A percentile compares a stretch with the other conserved stretches of the same genome.
phyloP scores from a whole-genome alignment of 257 asterid genomes.

The Apocynum venetum region DNA sequence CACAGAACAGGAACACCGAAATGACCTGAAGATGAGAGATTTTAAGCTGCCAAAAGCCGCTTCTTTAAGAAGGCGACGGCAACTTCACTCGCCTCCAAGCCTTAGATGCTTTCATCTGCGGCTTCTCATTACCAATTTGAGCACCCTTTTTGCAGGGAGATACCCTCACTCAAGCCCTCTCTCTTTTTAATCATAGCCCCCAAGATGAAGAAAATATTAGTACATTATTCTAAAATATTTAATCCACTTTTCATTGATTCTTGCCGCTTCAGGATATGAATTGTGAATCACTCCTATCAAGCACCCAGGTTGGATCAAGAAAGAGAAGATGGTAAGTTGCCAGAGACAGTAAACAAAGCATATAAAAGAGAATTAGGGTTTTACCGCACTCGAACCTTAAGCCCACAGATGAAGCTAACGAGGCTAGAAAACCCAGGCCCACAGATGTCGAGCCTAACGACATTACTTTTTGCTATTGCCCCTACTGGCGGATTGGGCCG shows the following conservation, averaged over 20 bases:
- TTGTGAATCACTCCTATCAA: background rate
- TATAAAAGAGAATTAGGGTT: background rate
- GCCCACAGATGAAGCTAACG: background rate
- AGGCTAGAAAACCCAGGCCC: background rate
- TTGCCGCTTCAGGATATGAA: background rate
- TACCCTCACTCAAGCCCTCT: constrained; percentile 26
- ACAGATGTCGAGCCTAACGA: too few relatives aligned
- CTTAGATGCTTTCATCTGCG: background rate
- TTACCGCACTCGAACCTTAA: background rate
- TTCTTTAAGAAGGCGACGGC: constrained; percentile 4
- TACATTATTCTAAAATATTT: background rate
- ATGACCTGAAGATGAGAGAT: background rate
- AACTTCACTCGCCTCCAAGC: constrained; percentile 12
- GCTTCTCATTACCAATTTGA: background rate
- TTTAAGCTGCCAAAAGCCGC: constrained; percentile 18
- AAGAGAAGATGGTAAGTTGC: background rate
- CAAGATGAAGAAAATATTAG: background rate
- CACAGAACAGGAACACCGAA: background rate
- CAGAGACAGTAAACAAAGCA: background rate
- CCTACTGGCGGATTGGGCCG: too few relatives aligned
- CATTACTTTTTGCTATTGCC: too few relatives aligned
- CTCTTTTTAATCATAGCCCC: constrained; percentile 31
- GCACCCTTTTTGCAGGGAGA: background rate
- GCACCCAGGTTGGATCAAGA: background rate
- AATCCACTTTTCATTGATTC: background rate